A percentile compares a stretch with the other conserved stretches of the same genome.
phyloP scores from a whole-genome alignment of 148 eudicot species.

The Gaultheria prostrata region DNA sequence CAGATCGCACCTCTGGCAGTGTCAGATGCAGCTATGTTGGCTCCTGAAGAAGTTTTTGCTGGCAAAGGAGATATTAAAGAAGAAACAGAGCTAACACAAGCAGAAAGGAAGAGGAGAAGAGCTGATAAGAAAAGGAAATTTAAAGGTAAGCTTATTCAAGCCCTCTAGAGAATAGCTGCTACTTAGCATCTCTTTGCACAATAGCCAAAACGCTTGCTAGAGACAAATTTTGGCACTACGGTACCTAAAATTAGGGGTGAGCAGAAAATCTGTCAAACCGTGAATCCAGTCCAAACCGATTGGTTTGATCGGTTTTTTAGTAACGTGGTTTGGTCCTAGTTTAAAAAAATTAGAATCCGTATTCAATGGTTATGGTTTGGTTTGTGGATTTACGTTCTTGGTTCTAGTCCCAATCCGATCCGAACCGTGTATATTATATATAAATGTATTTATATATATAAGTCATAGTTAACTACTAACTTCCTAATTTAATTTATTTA shows the following conservation, averaged over 20 bases:
- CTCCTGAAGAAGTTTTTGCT: slow-evolving; percentile 90
- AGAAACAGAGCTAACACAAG: slow-evolving; percentile 87
- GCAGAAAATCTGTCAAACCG: no score
- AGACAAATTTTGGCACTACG: not conserved
- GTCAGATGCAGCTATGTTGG: slow-evolving; percentile 98
- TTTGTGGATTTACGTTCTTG: no score
- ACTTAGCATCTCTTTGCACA: not conserved
- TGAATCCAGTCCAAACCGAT: no score
- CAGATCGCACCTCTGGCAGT: slow-evolving; percentile 90
- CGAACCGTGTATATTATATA: no score
- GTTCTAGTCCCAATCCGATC: no score
- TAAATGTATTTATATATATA: no score
- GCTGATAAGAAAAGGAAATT: slow-evolving; percentile 81
- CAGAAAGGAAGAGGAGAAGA: slow-evolving; percentile 79
- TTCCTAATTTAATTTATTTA: no score
- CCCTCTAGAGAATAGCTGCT: not conserved
- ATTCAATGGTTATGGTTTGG: no score
- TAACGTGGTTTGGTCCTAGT: no score
- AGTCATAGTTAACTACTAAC: no score
- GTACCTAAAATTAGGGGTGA: not conserved
- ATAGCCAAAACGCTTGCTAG: not conserved
- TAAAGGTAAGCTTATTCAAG: slow-evolving; percentile 53
- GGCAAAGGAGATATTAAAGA: slow-evolving; percentile 90
- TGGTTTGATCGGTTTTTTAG: no score
- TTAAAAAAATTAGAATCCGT: no score